A percentile compares a stretch with the other conserved stretches of the same genome.
These are phyloP conservation scores for Pyrrhoderma noxium DNA, from an alignment of 1,284 basidiomycete species.

Conservation along the genomic window DNA sequence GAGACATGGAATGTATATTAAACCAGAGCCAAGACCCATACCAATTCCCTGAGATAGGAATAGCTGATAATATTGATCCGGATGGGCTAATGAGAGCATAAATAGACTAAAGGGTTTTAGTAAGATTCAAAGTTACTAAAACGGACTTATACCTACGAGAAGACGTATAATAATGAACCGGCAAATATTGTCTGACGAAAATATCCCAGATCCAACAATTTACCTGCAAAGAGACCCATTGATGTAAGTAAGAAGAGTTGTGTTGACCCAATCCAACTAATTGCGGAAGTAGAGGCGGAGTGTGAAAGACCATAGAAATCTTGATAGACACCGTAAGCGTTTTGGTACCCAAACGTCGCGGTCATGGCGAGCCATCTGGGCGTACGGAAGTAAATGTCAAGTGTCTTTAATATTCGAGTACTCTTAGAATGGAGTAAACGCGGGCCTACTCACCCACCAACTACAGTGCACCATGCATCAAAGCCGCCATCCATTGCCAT, in stretches of 20 bases:
- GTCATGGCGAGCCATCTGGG: too few relatives aligned
- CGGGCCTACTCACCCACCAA: conserved; percentile 5
- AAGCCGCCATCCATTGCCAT: conserved; percentile 7
- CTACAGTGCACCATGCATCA: conserved; percentile 10
- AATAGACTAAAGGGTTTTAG: conserved; percentile 34
- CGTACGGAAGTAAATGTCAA: too few relatives aligned
- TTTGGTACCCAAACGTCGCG: conserved; percentile 5
- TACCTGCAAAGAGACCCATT: conserved; percentile 9
- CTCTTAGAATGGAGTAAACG: too few relatives aligned
- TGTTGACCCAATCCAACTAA: conserved; percentile 16
- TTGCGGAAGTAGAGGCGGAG: not conserved
- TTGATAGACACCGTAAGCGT: conserved; percentile 14
- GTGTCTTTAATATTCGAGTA: too few relatives aligned
- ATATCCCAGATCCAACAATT: conserved; percentile 15
- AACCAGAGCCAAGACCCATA: conserved; percentile 18
- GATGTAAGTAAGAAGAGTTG: conserved; percentile 11
- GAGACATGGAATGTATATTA: conserved; percentile 20
- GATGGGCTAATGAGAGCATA: conserved; percentile 36
- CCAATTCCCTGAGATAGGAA: conserved; percentile 22
- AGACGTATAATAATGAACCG: too few relatives aligned
- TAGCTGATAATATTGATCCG: conserved; percentile 37
- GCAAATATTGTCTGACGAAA: not conserved
- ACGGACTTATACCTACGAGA: not conserved
- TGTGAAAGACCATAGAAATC: conserved; percentile 15
- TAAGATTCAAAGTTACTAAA: conserved; percentile 23